Evolutionary conservation across 1,284 basidiomycete genomes (phyloP), one percentile per base, ranked within the genome.

Genomic region (Tylopilus sp.): DNA sequence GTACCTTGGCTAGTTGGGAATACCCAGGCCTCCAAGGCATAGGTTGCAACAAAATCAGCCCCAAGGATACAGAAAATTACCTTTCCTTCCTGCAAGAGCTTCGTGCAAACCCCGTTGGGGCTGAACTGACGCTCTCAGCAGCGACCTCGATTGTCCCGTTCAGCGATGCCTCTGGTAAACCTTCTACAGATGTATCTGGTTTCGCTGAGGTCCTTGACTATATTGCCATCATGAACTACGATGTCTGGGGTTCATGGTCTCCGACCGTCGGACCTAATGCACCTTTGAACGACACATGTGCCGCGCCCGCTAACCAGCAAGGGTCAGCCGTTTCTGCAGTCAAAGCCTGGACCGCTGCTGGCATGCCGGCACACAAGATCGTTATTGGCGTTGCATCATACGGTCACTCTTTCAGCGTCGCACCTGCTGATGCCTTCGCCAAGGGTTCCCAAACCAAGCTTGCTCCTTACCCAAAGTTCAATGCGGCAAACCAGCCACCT

Each of bases 61-160:
- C 72, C 0, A 56, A 75, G 38, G 89, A 90, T 72, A 83, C 86
- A 0, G 78, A 79, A 29, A 77, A 81, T 60, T 72, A 72, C 57
- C 80, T 90, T 57, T 61, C 75, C 16, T 87, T 90, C 79, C 80
- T 90, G 32, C 74, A 81, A 62, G 78, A 82, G 24, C 80, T 90
- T 29, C 81, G 88, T 57, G 67, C 69, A 1, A 73, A 81, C 24
- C 71, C 88, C 8, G 79, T 83, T 3, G 69, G 76, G 1, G 73
- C 74, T 18, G 79, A 80, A 0, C 73, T 87, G 62, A 84, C 87
- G 59, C 87, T 94, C 68, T 87, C 89, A 26, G 87, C 88, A 36
- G 89, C 90, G 0, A 83, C 84, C 18, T 78, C 87, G 52, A 79
- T 89, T 62, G 82, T 78, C 62, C 87, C 91, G 0, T 94, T 90